Evolutionary conservation across 257 asterid genomes (phyloP).

Genomic region (Solanum microdontum): DNA sequence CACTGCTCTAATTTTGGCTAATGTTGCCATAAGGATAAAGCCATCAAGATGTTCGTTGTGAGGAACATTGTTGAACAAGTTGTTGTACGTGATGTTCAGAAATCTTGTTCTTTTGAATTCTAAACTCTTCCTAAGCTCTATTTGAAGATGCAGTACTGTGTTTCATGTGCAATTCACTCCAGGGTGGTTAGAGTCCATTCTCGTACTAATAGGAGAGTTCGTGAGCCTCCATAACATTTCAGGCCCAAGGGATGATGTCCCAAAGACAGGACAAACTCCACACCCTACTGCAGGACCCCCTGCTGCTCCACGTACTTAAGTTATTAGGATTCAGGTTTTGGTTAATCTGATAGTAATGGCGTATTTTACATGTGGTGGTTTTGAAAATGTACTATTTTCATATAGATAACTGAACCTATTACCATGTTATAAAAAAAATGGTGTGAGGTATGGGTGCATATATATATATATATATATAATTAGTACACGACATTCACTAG

Average conservation of each 20-base stretch:
- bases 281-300: slow-evolving; percentile 43
- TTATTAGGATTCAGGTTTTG: neutral
- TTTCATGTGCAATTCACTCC: no score
- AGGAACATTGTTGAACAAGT: no score
- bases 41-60: neutral
- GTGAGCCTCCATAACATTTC: slow-evolving; percentile 74
- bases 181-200: slow-evolving; percentile 35
- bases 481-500: no score
- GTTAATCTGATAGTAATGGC: neutral
- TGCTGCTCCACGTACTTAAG: slow-evolving; percentile 29
- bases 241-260: slow-evolving; percentile 60
- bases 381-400: neutral
- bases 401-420: neutral
- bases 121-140: no score
- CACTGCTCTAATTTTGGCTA: no score
- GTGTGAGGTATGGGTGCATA: no score
- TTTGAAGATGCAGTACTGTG: no score
- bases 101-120: no score
- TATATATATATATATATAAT: no score
- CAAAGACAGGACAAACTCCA: slow-evolving; percentile 48
- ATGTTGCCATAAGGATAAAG: no score
- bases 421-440: neutral
- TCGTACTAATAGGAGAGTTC: slow-evolving; percentile 44
- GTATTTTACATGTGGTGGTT: neutral
- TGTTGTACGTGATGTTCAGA: no score